Percentiles rank a stretch among this genome's conserved stretches.
phyloP scores from a whole-genome alignment of 2,329 filamentous ascomycete genomes.

The Cryphonectria radicalis region DNA sequence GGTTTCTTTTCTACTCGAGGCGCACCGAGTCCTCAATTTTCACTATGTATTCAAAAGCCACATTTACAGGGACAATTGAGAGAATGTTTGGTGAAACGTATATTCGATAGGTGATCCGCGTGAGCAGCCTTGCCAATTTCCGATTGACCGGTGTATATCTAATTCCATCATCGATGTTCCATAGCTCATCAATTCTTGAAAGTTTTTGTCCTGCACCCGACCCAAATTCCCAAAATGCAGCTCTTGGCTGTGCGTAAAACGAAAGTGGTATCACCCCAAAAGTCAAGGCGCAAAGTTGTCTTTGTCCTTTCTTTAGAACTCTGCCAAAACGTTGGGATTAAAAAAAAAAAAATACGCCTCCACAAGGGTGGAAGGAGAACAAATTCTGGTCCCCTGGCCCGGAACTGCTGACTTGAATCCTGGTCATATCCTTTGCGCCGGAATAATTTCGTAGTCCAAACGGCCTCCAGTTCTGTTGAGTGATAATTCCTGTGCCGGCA shows the following conservation, averaged over 20 bases:
- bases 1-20: background rate
- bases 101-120: background rate
- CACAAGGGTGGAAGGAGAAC: background rate
- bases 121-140: background rate
- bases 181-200: background rate
- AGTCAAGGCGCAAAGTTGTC: background rate
- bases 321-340: background rate
- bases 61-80: background rate
- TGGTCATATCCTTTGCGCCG: conserved; percentile 9
- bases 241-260: background rate
- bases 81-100: background rate
- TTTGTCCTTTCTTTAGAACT: background rate
- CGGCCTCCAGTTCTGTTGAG: conserved; percentile 2
- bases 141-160: background rate
- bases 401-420: background rate
- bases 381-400: background rate
- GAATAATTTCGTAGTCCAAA: background rate
- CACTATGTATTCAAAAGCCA: background rate
- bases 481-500: conserved; percentile 1
- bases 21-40: background rate
- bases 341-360: background rate
- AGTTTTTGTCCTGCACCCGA: background rate
- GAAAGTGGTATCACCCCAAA: conserved; percentile 6
- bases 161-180: background rate
- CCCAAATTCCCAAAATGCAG: background rate